Evolutionary conservation across 495 filamentous ascomycete genomes (phyloP).

Genomic region (Penicillium angulare): DNA sequence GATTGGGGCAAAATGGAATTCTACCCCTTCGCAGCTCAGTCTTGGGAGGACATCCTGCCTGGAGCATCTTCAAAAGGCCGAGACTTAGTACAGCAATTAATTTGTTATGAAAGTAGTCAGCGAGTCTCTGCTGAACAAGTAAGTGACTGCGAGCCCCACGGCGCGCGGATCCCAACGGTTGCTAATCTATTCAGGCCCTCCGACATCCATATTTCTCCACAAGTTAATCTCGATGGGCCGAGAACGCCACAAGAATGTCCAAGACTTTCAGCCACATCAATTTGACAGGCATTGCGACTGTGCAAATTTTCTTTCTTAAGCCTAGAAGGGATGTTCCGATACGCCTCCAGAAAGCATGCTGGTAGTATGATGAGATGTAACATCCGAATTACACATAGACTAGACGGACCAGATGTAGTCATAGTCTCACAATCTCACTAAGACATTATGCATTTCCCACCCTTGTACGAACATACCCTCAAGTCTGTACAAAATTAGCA

Average conservation of each 20-base stretch:
- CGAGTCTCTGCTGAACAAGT: constrained; percentile 52
- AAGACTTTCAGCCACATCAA: constrained; percentile 1
- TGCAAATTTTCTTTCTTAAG: too few species aligned
- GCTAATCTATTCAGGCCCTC: constrained; percentile 34
- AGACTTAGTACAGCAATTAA: constrained; percentile 53
- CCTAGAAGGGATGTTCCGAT: background rate
- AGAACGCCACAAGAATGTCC: constrained; percentile 1
- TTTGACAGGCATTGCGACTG: background rate
- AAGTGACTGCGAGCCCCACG: constrained; percentile 15
- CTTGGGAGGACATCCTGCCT: constrained; percentile 55
- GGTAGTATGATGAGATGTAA: too few species aligned
- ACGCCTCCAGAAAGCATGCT: background rate
- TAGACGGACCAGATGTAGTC: too few species aligned
- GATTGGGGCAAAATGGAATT: constrained; percentile 71
- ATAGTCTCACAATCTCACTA: background rate
- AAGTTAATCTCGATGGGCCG: constrained; percentile 10
- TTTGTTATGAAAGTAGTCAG: constrained; percentile 55
- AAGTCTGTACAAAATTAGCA: too few species aligned
- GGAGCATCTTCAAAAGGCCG: constrained; percentile 46
- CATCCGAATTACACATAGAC: too few species aligned
- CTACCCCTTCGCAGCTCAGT: constrained; percentile 46
- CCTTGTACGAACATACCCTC: too few species aligned
- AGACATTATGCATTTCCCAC: background rate
- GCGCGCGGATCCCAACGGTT: background rate
- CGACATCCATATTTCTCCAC: constrained; percentile 38